A percentile compares a stretch with the other conserved stretches of the same genome.
Conservation (phyloP, 2,329 filamentous ascomycete genomes). For the Cryphonectria japonica region DNA sequence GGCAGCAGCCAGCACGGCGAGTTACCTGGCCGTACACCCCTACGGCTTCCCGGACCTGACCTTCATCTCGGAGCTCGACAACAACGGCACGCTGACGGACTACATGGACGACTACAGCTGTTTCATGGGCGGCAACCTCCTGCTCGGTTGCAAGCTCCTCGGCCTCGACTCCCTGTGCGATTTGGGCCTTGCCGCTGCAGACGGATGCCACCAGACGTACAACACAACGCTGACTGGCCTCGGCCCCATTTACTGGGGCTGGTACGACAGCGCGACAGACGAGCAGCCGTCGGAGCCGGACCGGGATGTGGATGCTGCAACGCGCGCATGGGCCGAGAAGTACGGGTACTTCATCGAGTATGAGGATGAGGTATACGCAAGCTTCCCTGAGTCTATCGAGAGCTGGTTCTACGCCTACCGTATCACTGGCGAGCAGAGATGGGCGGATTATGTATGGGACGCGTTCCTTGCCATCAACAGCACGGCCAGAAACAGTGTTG, state of each 20-base stretch:
- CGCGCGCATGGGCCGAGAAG: slow-evolving; percentile 18
- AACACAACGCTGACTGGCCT: slow-evolving; percentile 22
- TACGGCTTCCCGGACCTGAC: slow-evolving; percentile 17
- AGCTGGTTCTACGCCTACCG: slow-evolving; percentile 25
- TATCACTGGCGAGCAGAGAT: slow-evolving; percentile 19
- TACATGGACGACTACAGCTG: slow-evolving; percentile 24
- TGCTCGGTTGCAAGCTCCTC: slow-evolving; percentile 20
- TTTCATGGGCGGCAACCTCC: slow-evolving; percentile 17
- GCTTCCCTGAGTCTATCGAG: slow-evolving; percentile 21
- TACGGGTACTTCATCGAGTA: slow-evolving; percentile 19
- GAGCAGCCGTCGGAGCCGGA: slow-evolving; percentile 15
- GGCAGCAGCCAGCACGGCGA: slow-evolving; percentile 16
- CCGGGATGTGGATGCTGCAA: slow-evolving; percentile 15
- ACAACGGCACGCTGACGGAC: slow-evolving; percentile 19
- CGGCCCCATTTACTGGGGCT: slow-evolving; percentile 17
- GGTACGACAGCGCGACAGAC: slow-evolving; percentile 20
- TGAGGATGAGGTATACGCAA: slow-evolving; percentile 18
- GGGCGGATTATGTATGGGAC: slow-evolving; percentile 22
- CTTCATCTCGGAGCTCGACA: slow-evolving; percentile 19
- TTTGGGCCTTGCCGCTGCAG: slow-evolving; percentile 18
- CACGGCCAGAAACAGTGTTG: slow-evolving; percentile 21
- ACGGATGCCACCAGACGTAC: slow-evolving; percentile 23
- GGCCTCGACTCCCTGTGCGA: slow-evolving; percentile 15
- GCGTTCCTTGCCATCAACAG: slow-evolving; percentile 20
- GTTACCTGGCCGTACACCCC: slow-evolving; percentile 21